Evolutionary conservation across 108 stramenopile genomes (phyloP).

Genomic region (Cyclotella baltica): DNA sequence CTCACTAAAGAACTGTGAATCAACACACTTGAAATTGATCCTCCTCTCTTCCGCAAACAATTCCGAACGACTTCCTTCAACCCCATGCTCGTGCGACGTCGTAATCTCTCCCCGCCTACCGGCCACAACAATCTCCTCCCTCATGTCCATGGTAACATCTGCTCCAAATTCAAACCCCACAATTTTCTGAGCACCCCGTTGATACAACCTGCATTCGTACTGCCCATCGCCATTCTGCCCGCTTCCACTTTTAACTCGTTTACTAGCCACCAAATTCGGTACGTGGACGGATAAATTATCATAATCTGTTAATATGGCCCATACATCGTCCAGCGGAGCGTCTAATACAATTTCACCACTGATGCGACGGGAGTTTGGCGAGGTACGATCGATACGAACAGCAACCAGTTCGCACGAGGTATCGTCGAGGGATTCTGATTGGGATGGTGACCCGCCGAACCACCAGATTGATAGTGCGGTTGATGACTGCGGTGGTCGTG

Average conservation of each 20-base stretch:
- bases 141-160: slow-evolving; percentile 77
- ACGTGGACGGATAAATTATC: slow-evolving; percentile 69
- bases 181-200: slow-evolving; percentile 81
- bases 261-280: slow-evolving; percentile 67
- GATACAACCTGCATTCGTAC: slow-evolving; percentile 62
- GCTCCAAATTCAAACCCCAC: slow-evolving; percentile 80
- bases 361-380: slow-evolving; percentile 68
- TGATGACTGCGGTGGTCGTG: slow-evolving; percentile 6
- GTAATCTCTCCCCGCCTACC: slow-evolving; percentile 4
- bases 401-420: slow-evolving; percentile 66
- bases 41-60: slow-evolving; percentile 52
- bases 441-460: slow-evolving; percentile 53
- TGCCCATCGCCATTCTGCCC: slow-evolving; percentile 43
- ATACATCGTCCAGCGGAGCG: slow-evolving; percentile 57
- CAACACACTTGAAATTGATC: slow-evolving; percentile 67
- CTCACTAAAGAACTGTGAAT: slow-evolving; percentile 70
- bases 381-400: slow-evolving; percentile 67
- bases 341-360: slow-evolving; percentile 66
- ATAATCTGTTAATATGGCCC: slow-evolving; percentile 79
- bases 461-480: slow-evolving; percentile 50
- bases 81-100: background rate
- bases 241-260: slow-evolving; percentile 9
- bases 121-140: slow-evolving; percentile 45
- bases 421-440: slow-evolving; percentile 30
- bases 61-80: slow-evolving; percentile 6